Evolutionary conservation across 257 asterid species (phyloP).

Genomic region (Linaria vulgaris): DNA sequence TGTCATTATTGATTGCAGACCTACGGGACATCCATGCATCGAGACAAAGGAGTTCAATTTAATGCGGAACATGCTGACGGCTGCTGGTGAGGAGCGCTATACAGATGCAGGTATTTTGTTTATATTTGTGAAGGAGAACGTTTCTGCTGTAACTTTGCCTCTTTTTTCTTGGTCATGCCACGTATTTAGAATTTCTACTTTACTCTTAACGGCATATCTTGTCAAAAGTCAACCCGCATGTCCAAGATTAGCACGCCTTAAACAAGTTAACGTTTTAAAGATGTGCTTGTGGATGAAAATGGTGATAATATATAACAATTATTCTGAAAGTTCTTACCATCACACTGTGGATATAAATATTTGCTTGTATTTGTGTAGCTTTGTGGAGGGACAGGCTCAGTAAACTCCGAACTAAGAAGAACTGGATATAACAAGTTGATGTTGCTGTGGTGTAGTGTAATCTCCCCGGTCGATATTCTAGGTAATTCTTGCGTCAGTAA

Average conservation of each 20-base stretch:
- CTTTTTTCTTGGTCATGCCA: too few species aligned
- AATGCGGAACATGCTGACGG: slow-evolving; percentile 56
- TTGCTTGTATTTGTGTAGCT: slow-evolving; percentile 45
- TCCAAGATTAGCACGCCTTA: too few species aligned
- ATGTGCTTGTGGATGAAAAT: too few species aligned
- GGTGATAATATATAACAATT: too few species aligned
- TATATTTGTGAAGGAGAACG: background rate
- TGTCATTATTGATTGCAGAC: slow-evolving; percentile 35
- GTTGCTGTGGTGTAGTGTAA: too few species aligned
- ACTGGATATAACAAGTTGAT: slow-evolving; percentile 53
- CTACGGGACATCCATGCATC: slow-evolving; percentile 53
- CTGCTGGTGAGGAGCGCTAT: slow-evolving; percentile 65
- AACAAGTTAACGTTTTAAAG: too few species aligned
- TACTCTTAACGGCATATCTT: too few species aligned
- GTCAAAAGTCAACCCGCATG: too few species aligned
- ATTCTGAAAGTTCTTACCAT: too few species aligned
- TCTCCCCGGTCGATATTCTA: background rate
- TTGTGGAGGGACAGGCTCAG: slow-evolving; percentile 86
- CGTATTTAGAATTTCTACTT: too few species aligned
- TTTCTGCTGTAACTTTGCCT: background rate
- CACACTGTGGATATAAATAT: too few species aligned
- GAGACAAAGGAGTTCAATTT: slow-evolving; percentile 56
- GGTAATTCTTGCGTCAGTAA: slow-evolving; percentile 5
- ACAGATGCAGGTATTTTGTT: slow-evolving; percentile 52
- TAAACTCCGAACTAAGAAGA: slow-evolving; percentile 77